Evolutionary conservation across 2,329 filamentous ascomycete genomes (phyloP).

Genomic region (Epicoccum nigrum): DNA sequence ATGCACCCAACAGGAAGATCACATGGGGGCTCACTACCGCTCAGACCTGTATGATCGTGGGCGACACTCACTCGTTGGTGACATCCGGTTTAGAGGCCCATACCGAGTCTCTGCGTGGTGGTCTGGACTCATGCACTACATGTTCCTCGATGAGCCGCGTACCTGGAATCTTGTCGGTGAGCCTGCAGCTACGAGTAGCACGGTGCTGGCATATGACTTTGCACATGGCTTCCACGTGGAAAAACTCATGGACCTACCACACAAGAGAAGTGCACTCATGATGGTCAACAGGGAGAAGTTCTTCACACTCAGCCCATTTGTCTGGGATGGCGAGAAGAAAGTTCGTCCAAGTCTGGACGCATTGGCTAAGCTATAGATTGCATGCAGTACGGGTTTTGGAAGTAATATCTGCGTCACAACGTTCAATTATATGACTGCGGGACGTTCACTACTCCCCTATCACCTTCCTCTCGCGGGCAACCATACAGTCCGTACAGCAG

Average conservation of each 20-base stretch:
- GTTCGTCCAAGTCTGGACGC: constrained; percentile 44
- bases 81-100: constrained; percentile 60
- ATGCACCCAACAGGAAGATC: constrained; percentile 57
- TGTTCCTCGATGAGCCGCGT: constrained; percentile 64
- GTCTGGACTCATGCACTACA: constrained; percentile 63
- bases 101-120: constrained; percentile 65
- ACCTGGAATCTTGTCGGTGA: constrained; percentile 67
- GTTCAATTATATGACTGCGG: too few relatives aligned
- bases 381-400: not conserved
- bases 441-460: too few relatives aligned
- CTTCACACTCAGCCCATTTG: constrained; percentile 69
- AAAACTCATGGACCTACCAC: constrained; percentile 73
- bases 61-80: constrained; percentile 65
- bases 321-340: constrained; percentile 46
- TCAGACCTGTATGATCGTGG: constrained; percentile 64
- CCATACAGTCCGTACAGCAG: too few relatives aligned
- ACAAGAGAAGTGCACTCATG: constrained; percentile 73
- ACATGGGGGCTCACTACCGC: constrained; percentile 64
- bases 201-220: constrained; percentile 75
- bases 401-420: not conserved
- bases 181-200: constrained; percentile 72
- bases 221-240: constrained; percentile 75
- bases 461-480: not conserved
- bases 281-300: constrained; percentile 70
- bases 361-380: constrained; percentile 37